A percentile compares a stretch with the other conserved stretches of the same genome.
These are phyloP conservation scores for Aphanomyces cochlioides DNA, from an alignment of 352 stramenopile species.

Conservation along the genomic window DNA sequence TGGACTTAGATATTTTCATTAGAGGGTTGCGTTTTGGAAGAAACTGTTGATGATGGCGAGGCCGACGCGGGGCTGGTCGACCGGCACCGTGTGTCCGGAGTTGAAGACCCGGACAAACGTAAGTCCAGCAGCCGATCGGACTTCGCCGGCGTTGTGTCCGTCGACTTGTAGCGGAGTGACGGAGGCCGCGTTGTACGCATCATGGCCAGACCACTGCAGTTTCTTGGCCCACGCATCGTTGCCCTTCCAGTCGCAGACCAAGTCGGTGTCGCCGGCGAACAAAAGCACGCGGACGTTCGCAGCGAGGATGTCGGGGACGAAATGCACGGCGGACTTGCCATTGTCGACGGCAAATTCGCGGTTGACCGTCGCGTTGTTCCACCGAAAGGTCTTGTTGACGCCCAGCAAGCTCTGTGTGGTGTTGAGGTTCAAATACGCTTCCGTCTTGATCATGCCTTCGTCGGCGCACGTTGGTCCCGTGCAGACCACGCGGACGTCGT, in stretches of 20 bases:
- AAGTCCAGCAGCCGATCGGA: conserved; percentile 10
- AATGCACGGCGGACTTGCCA: conserved; percentile 63
- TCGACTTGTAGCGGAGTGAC: conserved; percentile 1
- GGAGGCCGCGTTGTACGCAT: conserved; percentile 14
- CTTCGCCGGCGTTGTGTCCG: conserved; percentile 30
- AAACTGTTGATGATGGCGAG: conserved; percentile 30
- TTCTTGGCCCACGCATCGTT: conserved; percentile 25
- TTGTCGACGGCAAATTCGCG: conserved; percentile 81
- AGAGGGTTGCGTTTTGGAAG: conserved; percentile 33
- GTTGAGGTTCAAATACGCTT: conserved; percentile 59
- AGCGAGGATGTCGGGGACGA: conserved; percentile 60
- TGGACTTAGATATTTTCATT: background rate
- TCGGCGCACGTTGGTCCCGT: conserved; percentile 43
- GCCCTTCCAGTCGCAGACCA: conserved; percentile 77
- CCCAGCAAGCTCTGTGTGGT: conserved; percentile 65
- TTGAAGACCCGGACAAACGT: conserved; percentile 28
- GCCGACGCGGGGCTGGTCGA: conserved; percentile 23
- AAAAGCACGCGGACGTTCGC: conserved; percentile 61
- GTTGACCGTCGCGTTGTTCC: conserved; percentile 36
- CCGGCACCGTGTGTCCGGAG: conserved; percentile 25
- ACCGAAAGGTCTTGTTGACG: conserved; percentile 34
- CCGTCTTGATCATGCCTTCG: conserved; percentile 56
- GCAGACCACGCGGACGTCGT: conserved; percentile 69
- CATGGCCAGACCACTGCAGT: conserved; percentile 27
- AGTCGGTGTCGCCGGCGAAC: conserved; percentile 86